A percentile compares a stretch with the other conserved stretches of the same genome.
These are phyloP conservation scores for Coniochaeta ligniaria DNA, from an alignment of 2,329 filamentous ascomycete species.

Conservation along the genomic window DNA sequence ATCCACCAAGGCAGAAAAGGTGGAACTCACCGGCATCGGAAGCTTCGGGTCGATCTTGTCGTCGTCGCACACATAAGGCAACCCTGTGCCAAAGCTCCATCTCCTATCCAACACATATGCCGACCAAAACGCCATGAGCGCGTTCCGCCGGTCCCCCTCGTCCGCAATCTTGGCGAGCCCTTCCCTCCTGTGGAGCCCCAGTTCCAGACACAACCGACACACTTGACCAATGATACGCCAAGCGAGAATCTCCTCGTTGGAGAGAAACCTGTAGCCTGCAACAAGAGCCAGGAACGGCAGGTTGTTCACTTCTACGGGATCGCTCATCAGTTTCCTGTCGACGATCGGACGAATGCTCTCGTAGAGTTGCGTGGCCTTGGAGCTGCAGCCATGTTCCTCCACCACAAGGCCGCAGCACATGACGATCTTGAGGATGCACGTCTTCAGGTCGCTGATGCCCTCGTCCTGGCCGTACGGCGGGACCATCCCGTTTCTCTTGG, in stretches of 20 bases:
- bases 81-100: constrained; percentile 84
- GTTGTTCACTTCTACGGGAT: constrained; percentile 37
- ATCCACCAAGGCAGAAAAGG: background rate
- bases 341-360: constrained; percentile 66
- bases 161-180: constrained; percentile 63
- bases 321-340: constrained; percentile 57
- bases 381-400: constrained; percentile 72
- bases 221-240: constrained; percentile 85
- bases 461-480: constrained; percentile 24
- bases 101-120: constrained; percentile 78
- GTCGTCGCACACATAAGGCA: constrained; percentile 81
- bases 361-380: constrained; percentile 65
- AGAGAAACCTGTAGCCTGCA: constrained; percentile 71
- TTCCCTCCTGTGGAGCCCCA: constrained; percentile 76
- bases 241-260: constrained; percentile 76
- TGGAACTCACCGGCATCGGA: constrained; percentile 63
- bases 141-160: constrained; percentile 59
- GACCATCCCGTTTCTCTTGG: constrained; percentile 24
- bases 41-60: constrained; percentile 75
- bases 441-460: constrained; percentile 41
- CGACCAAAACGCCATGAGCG: constrained; percentile 75
- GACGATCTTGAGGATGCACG: constrained; percentile 74
- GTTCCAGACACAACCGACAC: constrained; percentile 68
- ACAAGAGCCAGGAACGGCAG: constrained; percentile 45
- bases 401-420: constrained; percentile 71